Conservation (phyloP, 2,329 filamentous ascomycete species). For the Colletotrichum tropicale region DNA sequence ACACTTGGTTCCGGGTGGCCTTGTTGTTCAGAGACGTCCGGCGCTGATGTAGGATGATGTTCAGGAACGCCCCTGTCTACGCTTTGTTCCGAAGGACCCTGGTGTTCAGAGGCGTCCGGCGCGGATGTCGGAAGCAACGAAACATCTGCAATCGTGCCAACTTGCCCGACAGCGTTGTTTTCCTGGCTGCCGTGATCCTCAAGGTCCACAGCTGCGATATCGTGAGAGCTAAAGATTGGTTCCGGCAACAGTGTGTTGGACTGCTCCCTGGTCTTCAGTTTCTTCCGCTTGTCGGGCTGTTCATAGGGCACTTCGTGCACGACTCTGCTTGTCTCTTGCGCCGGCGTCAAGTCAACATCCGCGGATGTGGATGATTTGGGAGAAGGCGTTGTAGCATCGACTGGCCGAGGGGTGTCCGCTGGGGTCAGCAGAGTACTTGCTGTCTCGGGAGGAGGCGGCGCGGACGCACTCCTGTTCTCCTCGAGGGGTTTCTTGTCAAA, state of each 20-base stretch:
- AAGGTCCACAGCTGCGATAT: constrained; percentile 24
- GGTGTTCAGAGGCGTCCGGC: background rate
- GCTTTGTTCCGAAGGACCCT: background rate
- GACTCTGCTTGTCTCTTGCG: constrained; percentile 36
- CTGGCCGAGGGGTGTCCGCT: background rate
- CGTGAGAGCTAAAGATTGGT: constrained; percentile 26
- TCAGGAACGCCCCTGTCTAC: background rate
- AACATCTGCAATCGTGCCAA: background rate
- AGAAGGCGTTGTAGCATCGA: background rate
- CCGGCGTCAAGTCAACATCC: constrained; percentile 34
- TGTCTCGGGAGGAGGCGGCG: background rate
- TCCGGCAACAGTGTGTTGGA: constrained; percentile 29
- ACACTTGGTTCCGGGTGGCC: background rate
- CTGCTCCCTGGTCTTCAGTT: constrained; percentile 30
- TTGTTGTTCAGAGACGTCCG: background rate
- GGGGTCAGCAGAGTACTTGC: background rate
- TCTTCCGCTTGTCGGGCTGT: constrained; percentile 38
- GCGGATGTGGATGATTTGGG: constrained; percentile 15
- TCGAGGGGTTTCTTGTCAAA: background rate
- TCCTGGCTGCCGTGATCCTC: constrained; percentile 9
- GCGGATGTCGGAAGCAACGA: background rate
- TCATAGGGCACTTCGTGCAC: constrained; percentile 42
- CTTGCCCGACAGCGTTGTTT: background rate
- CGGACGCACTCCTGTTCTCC: background rate
- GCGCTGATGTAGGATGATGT: background rate